Evolutionary conservation across 441 rosid species (phyloP), one percentile per base, ranked within the genome.

Genomic region (Lepidium campestre): DNA sequence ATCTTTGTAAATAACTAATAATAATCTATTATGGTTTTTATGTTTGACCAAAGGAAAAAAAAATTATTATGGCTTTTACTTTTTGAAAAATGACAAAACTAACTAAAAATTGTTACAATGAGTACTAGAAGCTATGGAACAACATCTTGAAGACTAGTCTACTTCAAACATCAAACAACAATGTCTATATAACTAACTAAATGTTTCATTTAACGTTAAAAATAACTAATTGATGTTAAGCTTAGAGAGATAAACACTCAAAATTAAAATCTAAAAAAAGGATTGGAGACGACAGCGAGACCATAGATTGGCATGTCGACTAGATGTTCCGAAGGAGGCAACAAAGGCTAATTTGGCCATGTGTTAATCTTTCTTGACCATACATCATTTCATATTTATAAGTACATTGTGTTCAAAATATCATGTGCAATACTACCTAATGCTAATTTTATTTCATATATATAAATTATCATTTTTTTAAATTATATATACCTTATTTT

Each of bases 291-390:
- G 48, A 57, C 70, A 49, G 53, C 75, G 59, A 53, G 79, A 62
- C 73, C 50, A 68, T 31, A 63, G 49, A 34, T 64, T 60, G 65
- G n/a, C 67, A 66, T 72, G 76, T 72, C 76, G 49, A 65, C 20
- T 52, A 2, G 62, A 58, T 72, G 76, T 72, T 72, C 72, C 67
- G 44, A 46, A 5, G 42, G 67, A 72, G 62, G 76, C 50, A 65
- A 72, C 76, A 58, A 50, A 13, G 36, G 49, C n/a, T 50, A 52
- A 57, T 59, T 72, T 25, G 49, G 62, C 67, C 72, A 66, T 67
- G 72, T 72, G 76, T 66, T 12, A 27, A 42, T 57, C 37, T 57
- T 64, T 57, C 37, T 57, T 64, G 71, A 64, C 71, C 75, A 71
- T 65, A 57, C 55, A 65, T 71, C 65, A 55, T 27, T 27, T 17